Evolutionary conservation across 176 grass and related monocot species (phyloP).

Genomic region (Lolium rigidum): DNA sequence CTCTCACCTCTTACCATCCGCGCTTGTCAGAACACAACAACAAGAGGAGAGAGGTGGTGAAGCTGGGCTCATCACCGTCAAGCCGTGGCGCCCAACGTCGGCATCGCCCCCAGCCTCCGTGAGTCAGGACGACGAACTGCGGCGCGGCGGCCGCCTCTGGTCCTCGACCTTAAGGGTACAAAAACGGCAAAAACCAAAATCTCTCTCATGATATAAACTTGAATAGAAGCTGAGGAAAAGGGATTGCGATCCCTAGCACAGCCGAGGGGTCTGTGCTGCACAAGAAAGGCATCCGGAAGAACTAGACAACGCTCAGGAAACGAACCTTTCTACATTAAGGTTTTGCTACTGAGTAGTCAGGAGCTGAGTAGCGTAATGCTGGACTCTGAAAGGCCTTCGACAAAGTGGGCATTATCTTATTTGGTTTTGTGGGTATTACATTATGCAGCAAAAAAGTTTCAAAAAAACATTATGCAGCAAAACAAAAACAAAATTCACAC

Average conservation of each 20-base stretch:
- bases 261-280: neutral
- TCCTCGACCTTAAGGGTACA: neutral
- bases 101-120: neutral
- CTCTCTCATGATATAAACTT: neutral
- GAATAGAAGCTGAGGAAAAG: neutral
- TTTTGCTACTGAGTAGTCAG: neutral
- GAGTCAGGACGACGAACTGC: neutral
- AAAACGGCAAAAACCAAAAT: constrained; percentile 6
- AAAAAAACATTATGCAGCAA: too few species aligned
- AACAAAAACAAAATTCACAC: too few species aligned
- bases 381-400: neutral
- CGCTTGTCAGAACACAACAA: too few species aligned
- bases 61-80: too few species aligned
- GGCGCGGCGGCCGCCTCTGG: neutral
- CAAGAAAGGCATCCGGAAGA: neutral
- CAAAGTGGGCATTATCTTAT: too few species aligned
- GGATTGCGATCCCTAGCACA: neutral
- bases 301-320: neutral
- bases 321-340: neutral
- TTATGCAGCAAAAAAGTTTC: too few species aligned
- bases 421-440: too few species aligned
- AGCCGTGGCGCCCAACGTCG: too few species aligned
- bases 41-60: too few species aligned
- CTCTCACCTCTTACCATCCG: too few species aligned
- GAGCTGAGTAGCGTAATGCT: neutral